A percentile compares a stretch with the other conserved stretches of the same genome.
phyloP scores from a whole-genome alignment of 1,284 basidiomycete genomes.

The Xerocomus amazonicus region DNA sequence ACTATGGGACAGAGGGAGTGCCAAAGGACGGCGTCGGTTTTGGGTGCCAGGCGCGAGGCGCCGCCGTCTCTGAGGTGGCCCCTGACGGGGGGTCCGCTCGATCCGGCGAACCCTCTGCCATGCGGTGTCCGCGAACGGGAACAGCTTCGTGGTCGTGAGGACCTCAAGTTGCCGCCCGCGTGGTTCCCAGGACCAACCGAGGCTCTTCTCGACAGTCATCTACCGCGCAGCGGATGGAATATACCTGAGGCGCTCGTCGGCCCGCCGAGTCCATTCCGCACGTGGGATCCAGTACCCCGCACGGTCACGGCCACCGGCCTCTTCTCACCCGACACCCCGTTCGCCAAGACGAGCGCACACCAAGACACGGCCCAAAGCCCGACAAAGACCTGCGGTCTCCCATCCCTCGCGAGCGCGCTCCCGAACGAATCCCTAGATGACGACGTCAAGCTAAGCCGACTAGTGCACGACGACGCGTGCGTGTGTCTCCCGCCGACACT shows the following conservation, averaged over 20 bases:
- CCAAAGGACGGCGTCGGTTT: background rate
- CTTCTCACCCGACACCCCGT: background rate
- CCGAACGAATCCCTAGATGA: conserved; percentile 17
- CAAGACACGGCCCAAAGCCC: background rate
- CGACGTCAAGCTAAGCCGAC: conserved; percentile 8
- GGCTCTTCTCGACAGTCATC: too few relatives aligned
- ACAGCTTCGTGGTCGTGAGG: background rate
- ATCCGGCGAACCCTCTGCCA: conserved; percentile 18
- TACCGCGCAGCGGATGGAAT: conserved; percentile 1
- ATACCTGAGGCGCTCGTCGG: too few relatives aligned
- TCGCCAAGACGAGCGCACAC: background rate
- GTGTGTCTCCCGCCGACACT: conserved; percentile 21
- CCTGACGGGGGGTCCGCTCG: conserved; percentile 28
- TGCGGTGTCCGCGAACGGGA: conserved; percentile 7
- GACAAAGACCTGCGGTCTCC: conserved; percentile 8
- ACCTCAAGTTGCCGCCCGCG: background rate
- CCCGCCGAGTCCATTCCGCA: background rate
- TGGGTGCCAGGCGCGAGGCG: background rate
- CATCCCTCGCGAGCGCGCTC: conserved; percentile 19
- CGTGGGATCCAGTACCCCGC: background rate
- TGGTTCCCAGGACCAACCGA: too few relatives aligned
- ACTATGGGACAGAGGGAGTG: background rate
- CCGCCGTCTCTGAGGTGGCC: conserved; percentile 15
- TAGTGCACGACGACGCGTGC: background rate
- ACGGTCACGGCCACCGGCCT: background rate